phyloP scores from a whole-genome alignment of 1,284 basidiomycete genomes.

The Rhodotorula glutinis region DNA sequence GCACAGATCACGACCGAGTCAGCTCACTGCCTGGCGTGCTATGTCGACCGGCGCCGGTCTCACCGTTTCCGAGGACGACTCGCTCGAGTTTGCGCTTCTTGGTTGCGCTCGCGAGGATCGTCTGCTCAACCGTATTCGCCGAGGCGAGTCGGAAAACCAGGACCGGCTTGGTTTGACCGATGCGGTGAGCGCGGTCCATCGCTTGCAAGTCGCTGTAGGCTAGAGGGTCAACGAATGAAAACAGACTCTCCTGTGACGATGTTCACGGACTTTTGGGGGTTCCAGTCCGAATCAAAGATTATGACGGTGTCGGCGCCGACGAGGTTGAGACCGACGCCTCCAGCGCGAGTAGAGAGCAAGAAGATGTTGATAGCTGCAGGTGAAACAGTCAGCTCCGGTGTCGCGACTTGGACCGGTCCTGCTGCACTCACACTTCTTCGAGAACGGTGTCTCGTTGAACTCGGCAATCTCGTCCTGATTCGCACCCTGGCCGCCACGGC shows the following conservation, averaged over 20 bases:
- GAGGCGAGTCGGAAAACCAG: constrained; percentile 39
- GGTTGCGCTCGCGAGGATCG: constrained; percentile 30
- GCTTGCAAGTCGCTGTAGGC: constrained; percentile 85
- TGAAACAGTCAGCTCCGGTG: constrained; percentile 51
- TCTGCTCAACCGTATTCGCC: constrained; percentile 30
- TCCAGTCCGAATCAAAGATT: constrained; percentile 42
- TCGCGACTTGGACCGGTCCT: too few species aligned
- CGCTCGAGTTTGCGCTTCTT: constrained; percentile 38
- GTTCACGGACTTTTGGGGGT: constrained; percentile 8
- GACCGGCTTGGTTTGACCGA: constrained; percentile 59
- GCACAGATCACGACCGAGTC: background rate
- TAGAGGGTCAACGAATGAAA: background rate
- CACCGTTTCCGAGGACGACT: constrained; percentile 35
- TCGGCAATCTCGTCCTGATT: constrained; percentile 71
- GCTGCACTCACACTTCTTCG: constrained; percentile 12
- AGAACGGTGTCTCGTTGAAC: constrained; percentile 60
- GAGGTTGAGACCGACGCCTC: constrained; percentile 80
- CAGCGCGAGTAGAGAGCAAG: constrained; percentile 85
- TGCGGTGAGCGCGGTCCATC: constrained; percentile 90
- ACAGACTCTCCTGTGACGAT: too few species aligned
- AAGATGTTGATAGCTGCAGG: constrained; percentile 62
- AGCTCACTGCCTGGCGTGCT: too few species aligned
- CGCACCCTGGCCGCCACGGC: constrained; percentile 1
- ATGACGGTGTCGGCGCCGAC: constrained; percentile 71
- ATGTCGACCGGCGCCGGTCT: background rate